These are phyloP conservation scores for Arabis hirsuta DNA, from an alignment of 345 rosid genomes.

Conservation along the genomic window DNA sequence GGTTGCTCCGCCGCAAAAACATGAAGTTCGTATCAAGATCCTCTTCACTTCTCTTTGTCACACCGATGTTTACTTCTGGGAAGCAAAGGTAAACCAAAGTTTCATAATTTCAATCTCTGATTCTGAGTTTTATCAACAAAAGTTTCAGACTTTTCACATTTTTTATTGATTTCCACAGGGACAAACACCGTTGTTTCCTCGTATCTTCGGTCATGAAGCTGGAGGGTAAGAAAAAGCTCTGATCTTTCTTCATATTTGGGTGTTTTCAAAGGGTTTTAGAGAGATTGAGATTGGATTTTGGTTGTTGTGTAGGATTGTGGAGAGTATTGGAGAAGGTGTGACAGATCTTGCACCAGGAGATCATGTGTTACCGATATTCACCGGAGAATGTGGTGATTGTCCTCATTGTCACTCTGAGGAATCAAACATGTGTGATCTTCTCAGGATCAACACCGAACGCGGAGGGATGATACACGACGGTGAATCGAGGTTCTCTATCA, in stretches of 20 bases:
- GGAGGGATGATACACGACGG: conserved; percentile 75
- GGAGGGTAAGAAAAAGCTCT: conserved; percentile 54
- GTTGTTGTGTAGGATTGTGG: conserved; percentile 61
- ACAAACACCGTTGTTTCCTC: conserved; percentile 75
- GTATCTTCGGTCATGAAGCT: conserved; percentile 86
- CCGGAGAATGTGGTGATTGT: conserved; percentile 80
- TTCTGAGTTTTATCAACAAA: background rate
- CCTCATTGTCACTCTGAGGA: conserved; percentile 75
- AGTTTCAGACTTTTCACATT: background rate
- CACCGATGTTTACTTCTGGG: conserved; percentile 97
- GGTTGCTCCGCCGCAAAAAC: conserved; percentile 85
- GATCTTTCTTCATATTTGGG: background rate
- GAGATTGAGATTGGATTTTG: background rate
- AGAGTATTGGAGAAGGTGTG: conserved; percentile 83
- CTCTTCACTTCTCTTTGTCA: conserved; percentile 83
- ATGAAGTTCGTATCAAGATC: conserved; percentile 84
- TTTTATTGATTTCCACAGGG: conserved; percentile 51
- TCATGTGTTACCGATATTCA: conserved; percentile 77
- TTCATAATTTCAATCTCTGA: background rate
- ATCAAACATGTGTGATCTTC: conserved; percentile 87
- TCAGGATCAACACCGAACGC: conserved; percentile 76
- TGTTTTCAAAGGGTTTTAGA: background rate
- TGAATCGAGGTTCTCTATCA: conserved; percentile 64
- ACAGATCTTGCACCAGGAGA: conserved; percentile 78
- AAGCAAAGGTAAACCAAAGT: conserved; percentile 64